Evolutionary conservation across 345 rosid species (phyloP), one percentile per base, ranked within the genome.

Genomic region (Nephelium lappaceum): DNA sequence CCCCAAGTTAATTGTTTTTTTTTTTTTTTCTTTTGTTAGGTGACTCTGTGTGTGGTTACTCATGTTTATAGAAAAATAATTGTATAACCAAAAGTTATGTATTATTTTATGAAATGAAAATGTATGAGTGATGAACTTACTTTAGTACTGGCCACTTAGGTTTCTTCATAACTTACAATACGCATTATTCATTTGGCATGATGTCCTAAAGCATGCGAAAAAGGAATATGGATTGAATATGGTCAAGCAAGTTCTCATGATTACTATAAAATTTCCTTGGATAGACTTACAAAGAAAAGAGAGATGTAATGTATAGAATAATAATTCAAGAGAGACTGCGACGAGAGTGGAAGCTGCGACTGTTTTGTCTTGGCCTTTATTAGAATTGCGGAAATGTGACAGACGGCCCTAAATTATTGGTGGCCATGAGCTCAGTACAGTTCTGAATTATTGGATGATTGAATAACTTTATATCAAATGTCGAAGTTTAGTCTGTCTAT

Each of bases 381-480:
- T 74, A 80, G 16, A 31, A 74, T 45, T 55, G 53, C 19, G 21
- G 77, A 43, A 76, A 55, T 61, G 79, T 41, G 84, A 72, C 82
- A 47, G 58, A 39, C 38, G 83, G 73, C 77, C 6, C 72, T 68
- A 76, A 68, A 85, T 79, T 81, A 85, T 81, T 87, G 85, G 77
- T 23, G 72, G 7, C 65, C 18, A 69, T 80, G 70, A 79, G 77
- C 72, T 49, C 75, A 79, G 71, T 12, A 53, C 21, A 67, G 77
- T n/a, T 53, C 11, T 53, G 63, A 84, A 82, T 86, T 72, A 81
- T 84, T 82, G 80, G 67, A 49, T 5, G 24, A 74, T 49, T 60
- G 72, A 71, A 78, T 64, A 55, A 25, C 6, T 18, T 21, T 57
- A n/a, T 5, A 53, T 31, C 6, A 3, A 62, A 18, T 21, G 27